Evolutionary conservation across 108 stramenopile species (phyloP).

Genomic region (Nitzschia sp.): DNA sequence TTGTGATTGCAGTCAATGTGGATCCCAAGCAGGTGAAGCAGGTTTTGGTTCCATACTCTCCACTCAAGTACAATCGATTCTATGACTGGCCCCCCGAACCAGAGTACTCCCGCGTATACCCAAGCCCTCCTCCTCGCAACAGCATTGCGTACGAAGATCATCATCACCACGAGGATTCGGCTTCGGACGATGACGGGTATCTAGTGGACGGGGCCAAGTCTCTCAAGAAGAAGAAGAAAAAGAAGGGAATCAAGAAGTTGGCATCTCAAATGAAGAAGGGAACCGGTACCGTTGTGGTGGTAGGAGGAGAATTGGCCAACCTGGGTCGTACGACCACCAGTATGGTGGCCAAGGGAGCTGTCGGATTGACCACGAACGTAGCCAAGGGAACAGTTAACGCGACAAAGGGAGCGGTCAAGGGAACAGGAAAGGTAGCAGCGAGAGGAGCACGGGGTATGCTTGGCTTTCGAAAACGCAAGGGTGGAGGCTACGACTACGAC

Average conservation of each 20-base stretch:
- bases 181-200: conserved; percentile 15
- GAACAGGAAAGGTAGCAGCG: conserved; percentile 12
- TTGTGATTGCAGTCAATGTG: conserved; percentile 14
- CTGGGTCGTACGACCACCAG: conserved; percentile 7
- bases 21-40: conserved; percentile 50
- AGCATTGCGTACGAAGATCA: background rate
- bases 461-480: background rate
- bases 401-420: conserved; percentile 25
- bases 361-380: conserved; percentile 15
- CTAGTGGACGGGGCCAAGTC: conserved; percentile 4
- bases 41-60: conserved; percentile 58
- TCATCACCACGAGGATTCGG: conserved; percentile 8
- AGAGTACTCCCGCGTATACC: conserved; percentile 36
- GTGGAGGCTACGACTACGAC: conserved; percentile 3
- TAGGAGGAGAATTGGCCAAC: conserved; percentile 12
- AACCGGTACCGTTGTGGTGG: conserved; percentile 20
- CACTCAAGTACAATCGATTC: conserved; percentile 58
- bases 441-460: background rate
- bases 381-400: conserved; percentile 25
- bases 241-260: conserved; percentile 40
- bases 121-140: conserved; percentile 28
- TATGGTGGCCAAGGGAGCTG: conserved; percentile 18
- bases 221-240: conserved; percentile 38
- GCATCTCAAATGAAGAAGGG: conserved; percentile 25
- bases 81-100: conserved; percentile 81